These are phyloP conservation scores for Penicillium sp. DNA, from an alignment of 2,329 filamentous ascomycete species.

Conservation along the genomic window DNA sequence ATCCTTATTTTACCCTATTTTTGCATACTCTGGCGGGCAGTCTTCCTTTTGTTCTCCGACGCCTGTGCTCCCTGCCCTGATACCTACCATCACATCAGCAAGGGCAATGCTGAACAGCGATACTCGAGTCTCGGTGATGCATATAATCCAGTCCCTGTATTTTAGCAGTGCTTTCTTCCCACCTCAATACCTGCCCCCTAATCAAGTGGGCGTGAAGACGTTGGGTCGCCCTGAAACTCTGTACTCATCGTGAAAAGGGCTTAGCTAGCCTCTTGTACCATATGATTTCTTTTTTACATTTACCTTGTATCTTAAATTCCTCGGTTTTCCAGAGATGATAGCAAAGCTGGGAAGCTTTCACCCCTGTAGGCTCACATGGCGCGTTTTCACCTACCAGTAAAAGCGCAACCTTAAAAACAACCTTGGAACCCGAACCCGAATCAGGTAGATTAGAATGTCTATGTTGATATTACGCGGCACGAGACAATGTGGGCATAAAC, in stretches of 20 bases:
- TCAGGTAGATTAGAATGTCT: too few species aligned
- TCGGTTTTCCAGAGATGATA: neutral
- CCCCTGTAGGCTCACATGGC: too few species aligned
- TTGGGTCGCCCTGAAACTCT: neutral
- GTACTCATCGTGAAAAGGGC: neutral
- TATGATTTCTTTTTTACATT: neutral
- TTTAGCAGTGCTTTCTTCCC: neutral
- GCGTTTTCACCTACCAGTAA: too few species aligned
- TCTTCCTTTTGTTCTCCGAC: neutral
- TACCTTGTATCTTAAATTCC: neutral
- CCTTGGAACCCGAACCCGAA: too few species aligned
- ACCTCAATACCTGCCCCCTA: neutral
- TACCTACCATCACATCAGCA: neutral
- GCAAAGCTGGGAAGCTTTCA: too few species aligned
- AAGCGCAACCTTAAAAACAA: too few species aligned
- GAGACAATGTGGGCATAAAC: neutral
- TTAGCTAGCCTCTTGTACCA: neutral
- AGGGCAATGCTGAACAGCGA: neutral
- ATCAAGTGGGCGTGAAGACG: neutral
- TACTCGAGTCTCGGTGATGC: neutral
- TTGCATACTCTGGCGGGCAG: neutral
- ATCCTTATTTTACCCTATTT: neutral
- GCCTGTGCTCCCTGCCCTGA: neutral
- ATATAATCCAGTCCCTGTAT: conserved; percentile 1
- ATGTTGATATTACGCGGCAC: too few species aligned